Base-by-base conservation (phyloP, 2,329 filamentous ascomycete species). In the Xylaria sp. region DNA sequence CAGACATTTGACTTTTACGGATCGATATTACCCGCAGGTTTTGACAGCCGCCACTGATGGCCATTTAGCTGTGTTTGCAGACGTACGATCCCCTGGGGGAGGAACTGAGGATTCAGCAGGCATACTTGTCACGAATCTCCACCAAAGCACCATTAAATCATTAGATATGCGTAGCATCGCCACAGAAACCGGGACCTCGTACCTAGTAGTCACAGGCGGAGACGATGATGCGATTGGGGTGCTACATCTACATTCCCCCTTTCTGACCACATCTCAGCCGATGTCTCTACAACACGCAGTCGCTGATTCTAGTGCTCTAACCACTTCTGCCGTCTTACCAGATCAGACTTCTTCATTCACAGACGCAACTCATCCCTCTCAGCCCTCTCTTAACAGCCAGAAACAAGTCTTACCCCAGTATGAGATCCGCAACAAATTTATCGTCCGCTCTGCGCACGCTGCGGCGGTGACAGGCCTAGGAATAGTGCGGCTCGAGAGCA, bases 11-110 rank as follows among this genome's bases (percentile, higher is more conserved):
- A 70, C 71, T 51, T 54, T 75, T 63, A 32, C 67, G 9, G 60
- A 45, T 27, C 72, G 75, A 1, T 74, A 66, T 0, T 69, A 74
- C 0, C 70, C 83, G 7, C 79, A 79, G 8, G 73, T 92, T 27
- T 78, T 93, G 21, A 93, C 92, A 1, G 89, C 91, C 0, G 91
- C 92, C 1, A 97, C 95, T 0, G 95, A 98, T 77, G 95, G 95
- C 0, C 86, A 91, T 73, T 75, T 97, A 19, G 87, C 87, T 0
- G 72, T 91, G 0, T 94, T 75, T 54, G 17, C 71, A 12, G 89
- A 88, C 74, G 4, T 66, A 50, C 51, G 39, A 11, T 32, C 59
- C 1, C 56, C 51, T 0, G 19, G n/a, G 1, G 17, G 57, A 2
- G 58, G 47, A 12, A 48, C 30, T 45, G 34, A 60, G 21, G 66